phyloP scores from a whole-genome alignment of 345 rosid species.

The Gossypium raimondii region DNA sequence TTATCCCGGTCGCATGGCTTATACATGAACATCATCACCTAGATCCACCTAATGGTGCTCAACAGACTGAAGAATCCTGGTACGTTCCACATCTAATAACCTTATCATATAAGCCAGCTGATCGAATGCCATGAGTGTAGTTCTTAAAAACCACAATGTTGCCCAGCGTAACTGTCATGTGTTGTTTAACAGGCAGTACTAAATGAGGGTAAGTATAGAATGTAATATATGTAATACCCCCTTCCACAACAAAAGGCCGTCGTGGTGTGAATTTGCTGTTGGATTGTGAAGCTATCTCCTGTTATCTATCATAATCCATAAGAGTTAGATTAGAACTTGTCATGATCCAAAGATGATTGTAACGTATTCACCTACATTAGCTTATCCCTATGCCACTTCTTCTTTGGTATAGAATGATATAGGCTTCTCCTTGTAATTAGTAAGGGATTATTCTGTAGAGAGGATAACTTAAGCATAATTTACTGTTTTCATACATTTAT shows the following conservation, averaged over 20 bases:
- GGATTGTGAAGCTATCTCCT: not conserved
- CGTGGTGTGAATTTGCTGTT: not conserved
- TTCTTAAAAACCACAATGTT: constrained; percentile 3
- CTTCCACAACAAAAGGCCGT: not conserved
- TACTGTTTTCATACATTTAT: not conserved
- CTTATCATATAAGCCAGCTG: constrained; percentile 1
- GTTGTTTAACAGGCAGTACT: not conserved
- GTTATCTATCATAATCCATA: not conserved
- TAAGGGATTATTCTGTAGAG: not conserved
- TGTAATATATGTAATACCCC: not conserved
- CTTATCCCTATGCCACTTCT: not conserved
- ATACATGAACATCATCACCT: not conserved
- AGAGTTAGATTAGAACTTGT: not conserved
- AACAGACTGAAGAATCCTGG: not conserved
- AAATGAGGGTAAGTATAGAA: not conserved
- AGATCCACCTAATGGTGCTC: constrained; percentile 11
- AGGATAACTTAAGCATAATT: not conserved
- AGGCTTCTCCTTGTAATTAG: not conserved
- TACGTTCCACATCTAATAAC: constrained; percentile 8
- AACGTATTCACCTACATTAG: not conserved
- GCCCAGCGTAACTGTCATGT: not conserved
- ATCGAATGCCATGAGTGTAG: not conserved
- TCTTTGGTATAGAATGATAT: not conserved
- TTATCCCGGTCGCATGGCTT: constrained; percentile 19
- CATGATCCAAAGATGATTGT: constrained; percentile 5